Base-by-base conservation (phyloP, 2,329 filamentous ascomycete species). In the Aureobasidium leucospermi region DNA sequence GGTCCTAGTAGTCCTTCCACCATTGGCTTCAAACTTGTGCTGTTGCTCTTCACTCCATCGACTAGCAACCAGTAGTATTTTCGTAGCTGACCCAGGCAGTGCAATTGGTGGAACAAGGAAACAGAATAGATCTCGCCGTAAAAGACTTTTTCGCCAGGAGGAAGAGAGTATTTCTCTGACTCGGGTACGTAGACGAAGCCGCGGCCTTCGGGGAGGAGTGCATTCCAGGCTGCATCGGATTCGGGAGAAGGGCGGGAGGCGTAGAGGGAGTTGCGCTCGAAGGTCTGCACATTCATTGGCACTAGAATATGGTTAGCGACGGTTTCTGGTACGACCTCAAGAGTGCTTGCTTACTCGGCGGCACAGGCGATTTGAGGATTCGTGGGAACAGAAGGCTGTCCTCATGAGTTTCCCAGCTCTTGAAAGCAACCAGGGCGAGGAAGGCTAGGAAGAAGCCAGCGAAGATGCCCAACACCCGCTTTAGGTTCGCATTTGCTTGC, bases 51-150 rank as follows among this genome's bases (percentile, higher is more conserved):
- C 28, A 67, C 47, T 13, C 57, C 57, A 7, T 66, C 67, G 9
- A 69, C 49, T 42, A 70, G 62, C 15, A 63, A 62, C 57, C 64
- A 69, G 23, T 64, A 60, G 52, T 68, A 67, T 1, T 63, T 67
- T 4, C 70, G 66, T 34, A 73, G 66, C 45, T 69, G 66, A 15
- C 60, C 52, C 1, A 73, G 65, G 53, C 71, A 73, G 60, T 73
- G 70, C 39, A 73, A 60, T 53, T 72, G 69, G 59, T 73, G 70
- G 64, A 69, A 73, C 48, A 73, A 53, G n/a, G 69, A 66, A 45
- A 68, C 66, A 46, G 68, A 67, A 65, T 71, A 73, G 58, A 72
- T 64, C 42, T 67, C 63, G 38, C 67, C 67, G 28, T 63, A 56
- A 7, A 60, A 45, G 7, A 64, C 63, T 8, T 63, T 58, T 55